Evolutionary conservation across 306 rosid species (phyloP), one percentile per base, ranked within the genome.

Genomic region (Geum urbanum): DNA sequence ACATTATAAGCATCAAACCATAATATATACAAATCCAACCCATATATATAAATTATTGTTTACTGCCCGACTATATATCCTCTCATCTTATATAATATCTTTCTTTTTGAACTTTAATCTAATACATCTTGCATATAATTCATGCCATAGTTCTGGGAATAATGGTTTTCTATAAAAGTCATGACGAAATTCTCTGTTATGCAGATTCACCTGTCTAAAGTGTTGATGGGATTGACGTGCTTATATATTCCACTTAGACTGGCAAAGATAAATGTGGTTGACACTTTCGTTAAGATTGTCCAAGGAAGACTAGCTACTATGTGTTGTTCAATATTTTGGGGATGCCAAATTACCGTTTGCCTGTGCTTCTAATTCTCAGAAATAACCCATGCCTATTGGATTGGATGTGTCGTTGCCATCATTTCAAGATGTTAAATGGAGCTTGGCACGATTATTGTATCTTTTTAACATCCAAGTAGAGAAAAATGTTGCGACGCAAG

Each of bases 401-500:
- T 80, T 91, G 88, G 89, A 91, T 86, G n/a, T n/a, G n/a, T n/a
- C 88, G 74, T 82, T 89, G 62, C 99, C 96, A 70, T 87, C 92
- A 65, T 70, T 94, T 55, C 71, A 61, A 58, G 89, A 91, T 81
- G 55, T 94, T 77, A 76, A 71, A 66, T 91, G 95, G 99, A 81
- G 82, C 88, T 80, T 94, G 37, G 76, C 86, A 19, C 82, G 99
- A 75, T 58, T 89, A 76, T 66, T 87, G 49, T 94, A 91, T 85
- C 81, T 91, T 57, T 91, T 94, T 77, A 80, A 94, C 74, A 71
- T 91, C 74, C 97, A 88, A 74, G 83, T 94, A 24, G 99, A 94
- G 77, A 87, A 87, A 82, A 94, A 94, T 77, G 90, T 91, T 83
- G 91, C 89, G 77, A 91, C 92, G 99, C 91, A 94, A 94, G 98